These are phyloP conservation scores for Annona squamosa DNA, from an alignment of 164 flowering plant species.

Conservation along the genomic window DNA sequence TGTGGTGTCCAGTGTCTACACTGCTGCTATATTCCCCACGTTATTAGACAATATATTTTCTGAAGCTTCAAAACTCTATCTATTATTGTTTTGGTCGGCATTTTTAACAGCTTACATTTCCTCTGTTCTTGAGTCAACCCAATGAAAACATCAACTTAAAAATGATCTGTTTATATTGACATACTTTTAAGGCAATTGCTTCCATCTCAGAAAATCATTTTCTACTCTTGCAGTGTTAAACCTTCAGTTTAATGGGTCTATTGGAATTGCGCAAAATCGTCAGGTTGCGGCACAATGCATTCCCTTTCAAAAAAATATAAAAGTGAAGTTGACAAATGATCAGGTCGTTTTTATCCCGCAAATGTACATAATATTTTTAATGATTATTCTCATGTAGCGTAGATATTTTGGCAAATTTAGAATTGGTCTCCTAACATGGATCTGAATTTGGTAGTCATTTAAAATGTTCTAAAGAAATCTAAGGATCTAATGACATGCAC, in stretches of 20 bases:
- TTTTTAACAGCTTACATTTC: too few species aligned
- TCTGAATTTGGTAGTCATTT: neutral
- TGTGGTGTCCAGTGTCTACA: too few species aligned
- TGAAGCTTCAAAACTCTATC: too few species aligned
- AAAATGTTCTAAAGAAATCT: neutral
- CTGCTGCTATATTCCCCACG: too few species aligned
- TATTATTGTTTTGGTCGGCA: too few species aligned
- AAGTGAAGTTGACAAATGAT: constrained; percentile 60
- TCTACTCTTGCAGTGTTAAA: constrained; percentile 37
- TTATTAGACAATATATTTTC: too few species aligned
- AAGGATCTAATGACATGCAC: neutral
- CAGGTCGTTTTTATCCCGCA: constrained; percentile 44
- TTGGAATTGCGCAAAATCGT: constrained; percentile 31
- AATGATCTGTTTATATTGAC: neutral
- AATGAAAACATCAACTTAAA: neutral
- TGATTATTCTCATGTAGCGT: neutral
- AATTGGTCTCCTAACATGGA: neutral
- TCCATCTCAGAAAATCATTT: constrained; percentile 6
- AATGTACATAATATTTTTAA: neutral
- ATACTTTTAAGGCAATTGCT: neutral
- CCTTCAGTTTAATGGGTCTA: constrained; percentile 38
- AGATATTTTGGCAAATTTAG: neutral
- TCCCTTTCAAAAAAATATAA: constrained; percentile 54
- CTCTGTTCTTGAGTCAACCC: neutral
- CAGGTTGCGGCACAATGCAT: constrained; percentile 58